These are phyloP conservation scores for Phytophthora idaei DNA, from an alignment of 352 stramenopile species.

Conservation along the genomic window DNA sequence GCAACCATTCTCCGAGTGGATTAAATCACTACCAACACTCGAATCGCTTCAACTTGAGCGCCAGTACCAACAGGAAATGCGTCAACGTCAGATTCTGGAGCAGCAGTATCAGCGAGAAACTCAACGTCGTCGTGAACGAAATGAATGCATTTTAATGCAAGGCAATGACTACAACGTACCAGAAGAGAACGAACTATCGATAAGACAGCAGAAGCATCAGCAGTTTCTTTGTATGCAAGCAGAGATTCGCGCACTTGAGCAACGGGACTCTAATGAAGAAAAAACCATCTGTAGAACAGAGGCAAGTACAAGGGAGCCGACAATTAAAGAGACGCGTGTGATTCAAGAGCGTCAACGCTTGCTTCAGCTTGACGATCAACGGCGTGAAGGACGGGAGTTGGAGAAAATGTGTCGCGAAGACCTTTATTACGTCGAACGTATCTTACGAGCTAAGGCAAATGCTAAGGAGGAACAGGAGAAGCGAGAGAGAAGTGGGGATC, in stretches of 20 bases:
- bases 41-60: conserved; percentile 50
- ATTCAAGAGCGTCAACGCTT: conserved; percentile 37
- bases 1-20: conserved; percentile 57
- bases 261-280: conserved; percentile 8
- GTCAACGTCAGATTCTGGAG: conserved; percentile 49
- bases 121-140: conserved; percentile 41
- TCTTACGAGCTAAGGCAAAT: conserved; percentile 45
- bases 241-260: conserved; percentile 33
- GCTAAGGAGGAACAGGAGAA: conserved; percentile 26
- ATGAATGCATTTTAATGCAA: conserved; percentile 47
- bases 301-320: neutral
- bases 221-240: conserved; percentile 34
- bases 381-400: conserved; percentile 39
- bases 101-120: conserved; percentile 51
- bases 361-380: conserved; percentile 32
- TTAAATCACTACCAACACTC: conserved; percentile 60
- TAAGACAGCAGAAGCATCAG: conserved; percentile 43
- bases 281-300: neutral
- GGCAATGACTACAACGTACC: conserved; percentile 48
- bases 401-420: conserved; percentile 60
- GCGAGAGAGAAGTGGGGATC: conserved; percentile 7
- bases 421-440: conserved; percentile 56
- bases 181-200: conserved; percentile 28
- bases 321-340: conserved; percentile 31
- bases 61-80: conserved; percentile 40